phyloP scores from a whole-genome alignment of 495 filamentous ascomycete genomes.

The Hypoxylon perforatum region DNA sequence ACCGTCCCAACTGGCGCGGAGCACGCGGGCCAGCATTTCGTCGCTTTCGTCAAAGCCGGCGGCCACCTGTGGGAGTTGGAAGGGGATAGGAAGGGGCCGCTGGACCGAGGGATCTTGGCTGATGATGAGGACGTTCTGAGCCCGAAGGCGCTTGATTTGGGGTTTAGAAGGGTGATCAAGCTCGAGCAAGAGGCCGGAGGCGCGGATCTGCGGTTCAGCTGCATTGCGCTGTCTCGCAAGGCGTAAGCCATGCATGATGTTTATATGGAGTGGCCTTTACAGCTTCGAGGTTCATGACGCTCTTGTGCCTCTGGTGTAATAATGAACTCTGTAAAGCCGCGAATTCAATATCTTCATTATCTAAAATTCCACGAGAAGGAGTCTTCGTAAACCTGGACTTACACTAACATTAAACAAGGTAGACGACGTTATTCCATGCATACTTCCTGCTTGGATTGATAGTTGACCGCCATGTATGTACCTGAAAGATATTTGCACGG shows the following conservation, averaged over 20 bases:
- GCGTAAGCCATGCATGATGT: slow-evolving; percentile 2
- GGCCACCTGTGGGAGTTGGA: slow-evolving; percentile 85
- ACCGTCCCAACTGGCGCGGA: slow-evolving; percentile 62
- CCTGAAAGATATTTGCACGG: no score
- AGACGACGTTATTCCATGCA: no score
- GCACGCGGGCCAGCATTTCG: slow-evolving; percentile 72
- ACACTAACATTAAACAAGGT: no score
- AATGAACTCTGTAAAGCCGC: no score
- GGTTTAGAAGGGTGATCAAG: slow-evolving; percentile 66
- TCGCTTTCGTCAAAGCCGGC: slow-evolving; percentile 77
- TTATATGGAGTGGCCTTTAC: no score
- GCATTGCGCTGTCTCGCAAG: slow-evolving; percentile 61
- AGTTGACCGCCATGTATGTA: no score
- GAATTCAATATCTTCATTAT: no score
- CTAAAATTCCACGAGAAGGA: no score
- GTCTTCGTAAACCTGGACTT: no score
- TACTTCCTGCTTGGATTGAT: no score
- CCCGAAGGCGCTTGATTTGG: slow-evolving; percentile 70
- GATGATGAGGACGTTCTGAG: slow-evolving; percentile 77
- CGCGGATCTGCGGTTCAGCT: slow-evolving; percentile 65
- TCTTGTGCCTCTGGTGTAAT: no score
- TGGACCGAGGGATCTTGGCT: slow-evolving; percentile 72
- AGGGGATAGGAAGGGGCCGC: slow-evolving; percentile 75
- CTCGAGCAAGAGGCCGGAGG: slow-evolving; percentile 54
- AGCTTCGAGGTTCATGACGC: no score